Percentiles rank a stretch among this genome's conserved stretches.
These are phyloP conservation scores for Sordariomycetes sp. DNA, from an alignment of 2,329 filamentous ascomycete species.

Conservation along the genomic window DNA sequence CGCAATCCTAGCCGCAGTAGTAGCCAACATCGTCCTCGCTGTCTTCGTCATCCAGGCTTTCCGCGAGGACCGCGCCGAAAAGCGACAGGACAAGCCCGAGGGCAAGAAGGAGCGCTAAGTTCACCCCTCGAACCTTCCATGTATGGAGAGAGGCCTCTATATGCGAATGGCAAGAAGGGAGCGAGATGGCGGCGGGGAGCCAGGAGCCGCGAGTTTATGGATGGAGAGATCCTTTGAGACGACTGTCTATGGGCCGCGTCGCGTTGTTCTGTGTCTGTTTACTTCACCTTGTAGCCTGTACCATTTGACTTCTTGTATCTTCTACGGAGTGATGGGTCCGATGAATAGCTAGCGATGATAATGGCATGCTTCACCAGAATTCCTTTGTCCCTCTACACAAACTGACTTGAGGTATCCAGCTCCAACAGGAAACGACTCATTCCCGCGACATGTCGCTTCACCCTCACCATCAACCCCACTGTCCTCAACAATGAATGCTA, in stretches of 20 bases:
- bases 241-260: neutral
- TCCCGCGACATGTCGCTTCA: too few relatives aligned
- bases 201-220: too few relatives aligned
- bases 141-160: neutral
- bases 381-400: too few relatives aligned
- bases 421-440: too few relatives aligned
- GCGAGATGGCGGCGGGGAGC: neutral
- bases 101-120: slow-evolving; percentile 34
- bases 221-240: neutral
- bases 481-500: neutral
- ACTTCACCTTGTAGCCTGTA: neutral
- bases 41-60: slow-evolving; percentile 88
- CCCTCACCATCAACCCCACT: too few relatives aligned
- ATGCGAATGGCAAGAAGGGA: too few relatives aligned
- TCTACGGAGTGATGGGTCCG: neutral
- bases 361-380: neutral
- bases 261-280: neutral
- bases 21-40: slow-evolving; percentile 84
- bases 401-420: too few relatives aligned
- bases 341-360: neutral
- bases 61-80: slow-evolving; percentile 58
- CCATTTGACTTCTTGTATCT: neutral
- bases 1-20: slow-evolving; percentile 70
- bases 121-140: neutral
- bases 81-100: slow-evolving; percentile 26